Conservation (phyloP, 345 rosid genomes). For the Acer negundo region DNA sequence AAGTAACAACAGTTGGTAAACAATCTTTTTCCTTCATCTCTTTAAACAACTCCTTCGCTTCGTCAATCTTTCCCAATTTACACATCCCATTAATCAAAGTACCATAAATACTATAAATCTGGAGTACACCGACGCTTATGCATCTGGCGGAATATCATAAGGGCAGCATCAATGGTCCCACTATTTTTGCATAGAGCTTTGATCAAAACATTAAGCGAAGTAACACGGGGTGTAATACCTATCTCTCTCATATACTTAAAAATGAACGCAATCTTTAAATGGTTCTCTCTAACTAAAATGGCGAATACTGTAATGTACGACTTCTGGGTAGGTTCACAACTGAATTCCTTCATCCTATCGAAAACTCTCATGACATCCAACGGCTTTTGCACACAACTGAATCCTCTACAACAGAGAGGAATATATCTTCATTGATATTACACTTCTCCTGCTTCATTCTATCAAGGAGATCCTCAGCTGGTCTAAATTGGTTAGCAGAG, state of each 20-base stretch:
- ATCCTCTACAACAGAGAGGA: conserved; percentile 76
- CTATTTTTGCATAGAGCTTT: conserved; percentile 79
- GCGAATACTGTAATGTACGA: conserved; percentile 59
- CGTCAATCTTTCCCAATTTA: conserved; percentile 56
- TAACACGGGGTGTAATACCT: conserved; percentile 58
- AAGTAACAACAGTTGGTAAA: conserved; percentile 80
- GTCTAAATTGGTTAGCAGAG: conserved; percentile 62
- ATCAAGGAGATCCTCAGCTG: conserved; percentile 67
- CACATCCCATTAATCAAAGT: conserved; percentile 87
- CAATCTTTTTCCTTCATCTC: conserved; percentile 81
- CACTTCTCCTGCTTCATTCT: conserved; percentile 76
- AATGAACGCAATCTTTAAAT: conserved; percentile 58
- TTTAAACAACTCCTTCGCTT: conserved; percentile 66
- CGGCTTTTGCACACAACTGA: conserved; percentile 77
- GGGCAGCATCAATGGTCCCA: conserved; percentile 64
- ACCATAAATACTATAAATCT: conserved; percentile 87
- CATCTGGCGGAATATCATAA: conserved; percentile 80
- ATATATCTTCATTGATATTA: conserved; percentile 50
- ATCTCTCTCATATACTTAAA: conserved; percentile 68
- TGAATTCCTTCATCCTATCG: conserved; percentile 65
- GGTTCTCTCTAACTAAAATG: conserved; percentile 83
- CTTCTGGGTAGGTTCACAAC: conserved; percentile 56
- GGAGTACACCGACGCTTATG: conserved; percentile 65
- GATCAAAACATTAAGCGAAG: conserved; percentile 81
- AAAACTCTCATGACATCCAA: conserved; percentile 71